Percentiles rank a stretch among this genome's conserved stretches.
phyloP scores from a whole-genome alignment of 768 basidiomycete species.

The Psilocybe tampanensis region DNA sequence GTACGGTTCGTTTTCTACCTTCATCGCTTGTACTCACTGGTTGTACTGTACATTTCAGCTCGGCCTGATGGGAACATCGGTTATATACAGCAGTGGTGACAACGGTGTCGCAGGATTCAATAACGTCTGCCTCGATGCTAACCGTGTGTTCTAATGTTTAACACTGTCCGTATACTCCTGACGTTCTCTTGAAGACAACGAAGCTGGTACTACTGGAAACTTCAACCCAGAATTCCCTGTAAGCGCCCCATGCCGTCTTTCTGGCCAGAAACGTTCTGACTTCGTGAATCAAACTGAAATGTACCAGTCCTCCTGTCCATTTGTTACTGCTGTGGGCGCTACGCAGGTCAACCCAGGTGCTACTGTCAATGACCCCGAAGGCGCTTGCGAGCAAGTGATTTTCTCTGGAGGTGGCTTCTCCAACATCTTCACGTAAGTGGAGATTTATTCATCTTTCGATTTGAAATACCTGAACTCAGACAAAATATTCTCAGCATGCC shows the following conservation, averaged over 20 bases:
- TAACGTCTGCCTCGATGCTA: slow-evolving; percentile 40
- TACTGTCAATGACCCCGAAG: slow-evolving; percentile 45
- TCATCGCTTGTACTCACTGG: neutral
- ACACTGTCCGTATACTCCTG: neutral
- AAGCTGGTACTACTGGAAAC: neutral
- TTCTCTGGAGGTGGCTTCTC: slow-evolving; percentile 57
- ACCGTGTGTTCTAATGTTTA: slow-evolving; percentile 30
- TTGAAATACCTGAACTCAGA: neutral
- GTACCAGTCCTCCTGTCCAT: slow-evolving; percentile 51
- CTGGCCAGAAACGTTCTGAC: neutral
- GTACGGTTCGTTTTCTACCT: neutral
- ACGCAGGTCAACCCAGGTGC: slow-evolving; percentile 50
- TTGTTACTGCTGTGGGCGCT: slow-evolving; percentile 52
- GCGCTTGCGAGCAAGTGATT: slow-evolving; percentile 47
- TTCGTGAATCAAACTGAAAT: slow-evolving; percentile 14
- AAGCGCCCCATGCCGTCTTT: neutral
- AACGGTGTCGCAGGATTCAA: slow-evolving; percentile 39
- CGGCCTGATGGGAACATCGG: slow-evolving; percentile 37
- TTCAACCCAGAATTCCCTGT: slow-evolving; percentile 27
- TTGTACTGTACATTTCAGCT: slow-evolving; percentile 20
- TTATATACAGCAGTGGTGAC: slow-evolving; percentile 39
- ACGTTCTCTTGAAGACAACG: neutral
- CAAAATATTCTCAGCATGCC: slow-evolving; percentile 33
- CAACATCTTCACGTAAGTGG: slow-evolving; percentile 38
- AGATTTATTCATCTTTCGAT: neutral